A percentile compares a stretch with the other conserved stretches of the same genome.
phyloP scores from a whole-genome alignment of 768 basidiomycete species.

The Floccularia luteovirens region DNA sequence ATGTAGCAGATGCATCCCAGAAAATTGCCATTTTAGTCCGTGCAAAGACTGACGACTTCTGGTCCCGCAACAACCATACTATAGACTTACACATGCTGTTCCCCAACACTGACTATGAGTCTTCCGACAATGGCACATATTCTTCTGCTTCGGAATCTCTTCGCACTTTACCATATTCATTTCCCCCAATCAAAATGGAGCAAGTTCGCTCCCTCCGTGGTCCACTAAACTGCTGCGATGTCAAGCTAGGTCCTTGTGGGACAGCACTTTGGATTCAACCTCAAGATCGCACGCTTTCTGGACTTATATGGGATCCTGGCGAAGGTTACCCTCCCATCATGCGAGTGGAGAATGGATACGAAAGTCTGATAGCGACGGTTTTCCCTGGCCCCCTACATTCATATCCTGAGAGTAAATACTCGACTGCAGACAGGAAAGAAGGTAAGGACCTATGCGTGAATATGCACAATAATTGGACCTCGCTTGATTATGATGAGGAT shows the following conservation, averaged over 20 bases:
- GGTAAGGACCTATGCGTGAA: slow-evolving; percentile 23
- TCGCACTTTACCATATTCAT: slow-evolving; percentile 24
- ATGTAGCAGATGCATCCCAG: slow-evolving; percentile 1
- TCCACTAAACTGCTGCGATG: slow-evolving; percentile 42
- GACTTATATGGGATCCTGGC: slow-evolving; percentile 20
- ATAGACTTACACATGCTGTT: slow-evolving; percentile 47
- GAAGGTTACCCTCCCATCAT: neutral
- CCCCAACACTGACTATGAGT: slow-evolving; percentile 21
- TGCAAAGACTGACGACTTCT: slow-evolving; percentile 53
- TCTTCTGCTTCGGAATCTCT: neutral
- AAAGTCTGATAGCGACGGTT: slow-evolving; percentile 37
- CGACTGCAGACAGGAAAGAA: slow-evolving; percentile 6
- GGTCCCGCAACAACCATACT: slow-evolving; percentile 38
- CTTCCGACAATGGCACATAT: neutral
- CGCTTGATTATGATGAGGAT: slow-evolving; percentile 57
- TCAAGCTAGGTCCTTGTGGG: slow-evolving; percentile 45
- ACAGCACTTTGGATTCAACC: slow-evolving; percentile 63
- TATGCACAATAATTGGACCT: slow-evolving; percentile 38
- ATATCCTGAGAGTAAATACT: slow-evolving; percentile 9
- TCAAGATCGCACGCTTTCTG: slow-evolving; percentile 30
- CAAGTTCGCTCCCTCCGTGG: slow-evolving; percentile 37
- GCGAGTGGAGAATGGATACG: slow-evolving; percentile 14
- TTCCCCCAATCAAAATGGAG: slow-evolving; percentile 37
- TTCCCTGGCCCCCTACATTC: slow-evolving; percentile 39
- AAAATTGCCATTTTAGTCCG: slow-evolving; percentile 47